These are phyloP conservation scores for Tetrahymena borealis DNA, from an alignment of 73 alveolate genomes.

Conservation along the genomic window DNA sequence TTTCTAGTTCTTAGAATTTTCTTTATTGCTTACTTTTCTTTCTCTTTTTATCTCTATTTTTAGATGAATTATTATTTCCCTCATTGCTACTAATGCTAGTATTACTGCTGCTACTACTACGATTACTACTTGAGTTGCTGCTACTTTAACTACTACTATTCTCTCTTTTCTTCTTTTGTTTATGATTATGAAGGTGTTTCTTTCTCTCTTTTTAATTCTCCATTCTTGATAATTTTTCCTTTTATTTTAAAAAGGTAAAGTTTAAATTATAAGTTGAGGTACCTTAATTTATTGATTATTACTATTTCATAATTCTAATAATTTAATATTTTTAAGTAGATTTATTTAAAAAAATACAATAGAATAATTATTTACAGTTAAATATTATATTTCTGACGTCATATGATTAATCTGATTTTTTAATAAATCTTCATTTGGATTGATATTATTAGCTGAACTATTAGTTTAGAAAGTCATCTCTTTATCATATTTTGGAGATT, in stretches of 20 bases:
- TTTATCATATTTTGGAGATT: not conserved
- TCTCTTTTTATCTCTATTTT: not conserved
- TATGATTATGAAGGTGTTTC: not conserved
- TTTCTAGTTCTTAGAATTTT: not conserved
- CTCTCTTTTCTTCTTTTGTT: not conserved
- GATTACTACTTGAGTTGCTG: not conserved
- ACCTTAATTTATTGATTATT: no score
- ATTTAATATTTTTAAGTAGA: no score
- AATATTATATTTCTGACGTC: not conserved
- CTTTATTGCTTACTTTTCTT: not conserved
- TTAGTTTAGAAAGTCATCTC: not conserved
- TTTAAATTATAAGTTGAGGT: no score
- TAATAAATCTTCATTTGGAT: not conserved
- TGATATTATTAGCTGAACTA: not conserved
- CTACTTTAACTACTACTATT: not conserved
- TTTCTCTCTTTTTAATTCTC: not conserved
- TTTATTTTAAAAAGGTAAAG: not conserved
- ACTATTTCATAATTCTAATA: no score
- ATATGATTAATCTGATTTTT: not conserved
- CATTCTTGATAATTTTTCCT: not conserved
- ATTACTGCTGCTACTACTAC: not conserved
- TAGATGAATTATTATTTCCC: not conserved
- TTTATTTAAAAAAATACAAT: not conserved
- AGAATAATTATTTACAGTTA: not conserved
- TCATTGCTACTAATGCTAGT: not conserved